Percentiles rank a stretch among this genome's conserved stretches.
Evolutionary conservation across 2,329 filamentous ascomycete genomes (phyloP).

Genomic region (Penicillium decumbens): DNA sequence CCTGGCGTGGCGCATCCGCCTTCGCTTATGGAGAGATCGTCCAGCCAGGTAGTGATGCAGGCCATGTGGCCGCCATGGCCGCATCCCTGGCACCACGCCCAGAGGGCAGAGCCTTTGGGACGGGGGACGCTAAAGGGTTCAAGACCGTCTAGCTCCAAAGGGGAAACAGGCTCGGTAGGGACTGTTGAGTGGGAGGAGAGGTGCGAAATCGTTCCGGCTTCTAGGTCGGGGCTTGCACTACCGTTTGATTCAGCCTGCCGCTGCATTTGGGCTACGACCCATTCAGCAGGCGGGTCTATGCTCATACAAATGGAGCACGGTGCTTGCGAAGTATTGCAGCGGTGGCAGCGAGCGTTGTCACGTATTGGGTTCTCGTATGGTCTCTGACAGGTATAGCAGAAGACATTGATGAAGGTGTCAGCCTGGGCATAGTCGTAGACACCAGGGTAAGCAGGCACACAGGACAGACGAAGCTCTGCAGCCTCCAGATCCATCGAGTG

Average conservation of each 20-base stretch:
- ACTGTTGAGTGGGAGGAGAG: slow-evolving; percentile 44
- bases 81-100: slow-evolving; percentile 57
- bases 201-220: slow-evolving; percentile 31
- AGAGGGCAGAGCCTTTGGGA: slow-evolving; percentile 41
- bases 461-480: slow-evolving; percentile 53
- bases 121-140: slow-evolving; percentile 25
- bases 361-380: slow-evolving; percentile 50
- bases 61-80: slow-evolving; percentile 57
- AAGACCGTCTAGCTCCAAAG: slow-evolving; percentile 26
- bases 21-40: slow-evolving; percentile 45
- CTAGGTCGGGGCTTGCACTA: slow-evolving; percentile 11
- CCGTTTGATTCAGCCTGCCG: slow-evolving; percentile 9
- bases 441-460: slow-evolving; percentile 52
- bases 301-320: slow-evolving; percentile 43
- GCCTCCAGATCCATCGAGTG: slow-evolving; percentile 47
- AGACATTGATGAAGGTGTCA: slow-evolving; percentile 52
- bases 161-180: slow-evolving; percentile 29
- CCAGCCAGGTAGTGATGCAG: slow-evolving; percentile 56
- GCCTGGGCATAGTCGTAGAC: slow-evolving; percentile 55
- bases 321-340: slow-evolving; percentile 42
- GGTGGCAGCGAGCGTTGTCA: slow-evolving; percentile 50
- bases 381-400: slow-evolving; percentile 55
- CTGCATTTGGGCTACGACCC: slow-evolving; percentile 29
- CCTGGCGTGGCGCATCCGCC: slow-evolving; percentile 57
- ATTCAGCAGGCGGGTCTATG: slow-evolving; percentile 39